Conservation (phyloP, 192 early-diverging fungal genomes). For the Entomortierella lignicola region DNA sequence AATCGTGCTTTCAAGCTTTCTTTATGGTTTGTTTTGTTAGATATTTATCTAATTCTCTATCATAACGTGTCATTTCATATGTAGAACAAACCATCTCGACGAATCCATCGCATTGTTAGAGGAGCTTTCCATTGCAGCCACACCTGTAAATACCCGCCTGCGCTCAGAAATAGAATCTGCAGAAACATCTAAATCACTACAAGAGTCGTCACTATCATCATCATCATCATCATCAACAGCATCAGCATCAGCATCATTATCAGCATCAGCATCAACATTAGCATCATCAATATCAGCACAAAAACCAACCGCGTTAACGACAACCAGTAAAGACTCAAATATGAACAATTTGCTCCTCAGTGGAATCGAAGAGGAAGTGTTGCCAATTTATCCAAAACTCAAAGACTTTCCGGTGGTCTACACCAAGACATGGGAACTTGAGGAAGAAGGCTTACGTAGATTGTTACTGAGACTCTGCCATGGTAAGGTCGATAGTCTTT, state of each 20-base stretch:
- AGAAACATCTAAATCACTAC: not conserved
- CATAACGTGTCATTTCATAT: not conserved
- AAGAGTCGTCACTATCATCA: not conserved
- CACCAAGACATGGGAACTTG: slow-evolving; percentile 51
- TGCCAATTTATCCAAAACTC: slow-evolving; percentile 44
- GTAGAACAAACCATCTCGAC: slow-evolving; percentile 45
- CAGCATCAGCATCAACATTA: not conserved
- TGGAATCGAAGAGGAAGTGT: slow-evolving; percentile 22
- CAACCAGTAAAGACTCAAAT: not conserved
- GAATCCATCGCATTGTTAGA: slow-evolving; percentile 45
- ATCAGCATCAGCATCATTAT: not conserved
- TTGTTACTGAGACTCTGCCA: slow-evolving; percentile 36
- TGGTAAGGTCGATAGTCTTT: slow-evolving; percentile 16
- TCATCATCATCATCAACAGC: slow-evolving; percentile 6
- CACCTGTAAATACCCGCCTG: slow-evolving; percentile 50
- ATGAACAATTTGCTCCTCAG: slow-evolving; percentile 11
- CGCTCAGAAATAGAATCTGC: slow-evolving; percentile 30
- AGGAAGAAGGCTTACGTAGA: slow-evolving; percentile 32
- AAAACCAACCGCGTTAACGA: not conserved
- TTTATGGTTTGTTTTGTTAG: too few species aligned
- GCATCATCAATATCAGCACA: not conserved
- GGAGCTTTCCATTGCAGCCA: slow-evolving; percentile 44
- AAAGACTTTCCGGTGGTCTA: slow-evolving; percentile 48
- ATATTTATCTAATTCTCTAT: not conserved
- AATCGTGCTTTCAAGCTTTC: not conserved